phyloP scores from a whole-genome alignment of 2,329 filamentous ascomycete species.

The Cercospora beticola region DNA sequence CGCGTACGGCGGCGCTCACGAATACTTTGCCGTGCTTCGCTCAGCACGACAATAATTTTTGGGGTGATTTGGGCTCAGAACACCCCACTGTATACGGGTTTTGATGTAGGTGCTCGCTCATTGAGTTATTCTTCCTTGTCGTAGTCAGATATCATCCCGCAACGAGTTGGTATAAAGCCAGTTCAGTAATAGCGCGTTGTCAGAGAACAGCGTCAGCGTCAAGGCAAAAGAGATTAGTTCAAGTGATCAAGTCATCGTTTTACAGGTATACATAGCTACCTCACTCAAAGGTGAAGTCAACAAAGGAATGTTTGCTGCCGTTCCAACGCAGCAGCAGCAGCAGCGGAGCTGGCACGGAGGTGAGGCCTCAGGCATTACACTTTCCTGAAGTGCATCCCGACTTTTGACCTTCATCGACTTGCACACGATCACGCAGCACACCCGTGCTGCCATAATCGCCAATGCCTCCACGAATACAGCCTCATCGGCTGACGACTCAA shows the following conservation, averaged over 20 bases:
- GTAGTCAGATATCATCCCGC: not conserved
- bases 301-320: not conserved
- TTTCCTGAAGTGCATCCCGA: not conserved
- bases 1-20: not conserved
- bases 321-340: not conserved
- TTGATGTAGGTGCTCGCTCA: not conserved
- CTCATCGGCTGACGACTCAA: constrained; percentile 25
- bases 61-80: not conserved
- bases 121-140: not conserved
- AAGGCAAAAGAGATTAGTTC: not conserved
- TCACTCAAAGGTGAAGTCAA: not conserved
- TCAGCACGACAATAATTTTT: not conserved
- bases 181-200: not conserved
- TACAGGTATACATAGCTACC: not conserved
- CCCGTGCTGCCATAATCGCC: constrained; percentile 2
- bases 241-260: not conserved
- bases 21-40: not conserved
- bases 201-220: not conserved
- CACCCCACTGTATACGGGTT: not conserved
- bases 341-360: not conserved
- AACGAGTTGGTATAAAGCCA: not conserved
- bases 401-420: constrained; percentile 1
- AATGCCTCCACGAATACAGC: constrained; percentile 36
- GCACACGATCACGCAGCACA: not conserved
- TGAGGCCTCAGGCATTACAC: not conserved